Percentiles rank a stretch among this genome's conserved stretches.
Conservation (phyloP, 1,139 yeast genomes). For the Blastobotrys malaysiensis region DNA sequence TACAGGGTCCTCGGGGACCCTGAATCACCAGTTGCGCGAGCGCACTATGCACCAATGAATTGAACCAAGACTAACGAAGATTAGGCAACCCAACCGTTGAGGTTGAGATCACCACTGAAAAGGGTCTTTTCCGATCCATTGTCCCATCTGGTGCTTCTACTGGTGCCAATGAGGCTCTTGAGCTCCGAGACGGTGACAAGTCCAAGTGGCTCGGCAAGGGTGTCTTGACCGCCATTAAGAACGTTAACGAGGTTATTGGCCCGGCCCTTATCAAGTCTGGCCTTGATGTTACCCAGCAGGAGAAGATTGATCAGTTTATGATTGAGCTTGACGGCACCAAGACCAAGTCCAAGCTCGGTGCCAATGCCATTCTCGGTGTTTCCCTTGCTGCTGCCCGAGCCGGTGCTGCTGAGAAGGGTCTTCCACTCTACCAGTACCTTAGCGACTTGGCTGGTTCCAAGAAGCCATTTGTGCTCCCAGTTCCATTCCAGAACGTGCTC, state of each 20-base stretch:
- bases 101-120: conserved; percentile 81
- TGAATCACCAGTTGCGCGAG: too few relatives aligned
- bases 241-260: conserved; percentile 83
- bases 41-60: neutral
- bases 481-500: conserved; percentile 94
- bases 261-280: conserved; percentile 76
- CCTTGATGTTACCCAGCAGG: conserved; percentile 74
- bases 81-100: conserved; percentile 91
- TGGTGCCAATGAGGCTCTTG: conserved; percentile 91
- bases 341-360: conserved; percentile 92
- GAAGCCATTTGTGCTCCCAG: conserved; percentile 79
- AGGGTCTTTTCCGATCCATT: conserved; percentile 85
- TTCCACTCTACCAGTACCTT: conserved; percentile 83
- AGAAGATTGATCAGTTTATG: conserved; percentile 73
- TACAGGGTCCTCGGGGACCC: too few relatives aligned
- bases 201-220: conserved; percentile 95
- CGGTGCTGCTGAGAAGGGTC: conserved; percentile 85
- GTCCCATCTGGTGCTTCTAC: conserved; percentile 98
- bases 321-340: conserved; percentile 81
- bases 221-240: conserved; percentile 85
- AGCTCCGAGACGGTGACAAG: conserved; percentile 92
- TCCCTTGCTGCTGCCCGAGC: conserved; percentile 92
- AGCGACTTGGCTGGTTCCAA: conserved; percentile 63
- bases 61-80: conserved; percentile 6
- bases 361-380: conserved; percentile 93